Evolutionary conservation across 176 grass and related monocot genomes (phyloP), one percentile per base, ranked within the genome.

Genomic region (Tuctoria greenei): DNA sequence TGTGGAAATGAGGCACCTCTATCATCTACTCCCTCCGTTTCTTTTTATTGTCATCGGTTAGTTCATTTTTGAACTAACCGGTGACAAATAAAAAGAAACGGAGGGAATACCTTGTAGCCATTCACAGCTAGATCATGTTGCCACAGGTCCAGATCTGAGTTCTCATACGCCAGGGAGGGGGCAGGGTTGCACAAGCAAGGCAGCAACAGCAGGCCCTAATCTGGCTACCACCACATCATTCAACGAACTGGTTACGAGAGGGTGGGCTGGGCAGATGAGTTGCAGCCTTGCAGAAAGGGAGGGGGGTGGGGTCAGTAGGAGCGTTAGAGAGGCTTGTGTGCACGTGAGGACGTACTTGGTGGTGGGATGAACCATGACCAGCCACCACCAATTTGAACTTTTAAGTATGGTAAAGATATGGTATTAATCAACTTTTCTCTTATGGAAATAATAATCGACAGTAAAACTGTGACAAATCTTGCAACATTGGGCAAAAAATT

Each of bases 401-500:
- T 50, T 51, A 51, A 7, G 4, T 49, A 49, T 17, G 49, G 17
- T 51, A 51, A 51, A 56, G n/a, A 56, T 56, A 56, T 56, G n/a
- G n/a, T n/a, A 56, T 23, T 23, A 21, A 56, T 23, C n/a, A 24
- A 56, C n/a, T 55, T 55, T 20, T 20, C 8, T 23, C 52, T 56
- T 56, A 56, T 56, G 8, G 20, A 56, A 56, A 56, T 24, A n/a
- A 24, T 56, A 10, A 56, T 7, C 20, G 9, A 10, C 52, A 23
- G 52, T 56, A 24, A 8, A 56, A 56, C 23, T 56, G n/a, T 10
- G n/a, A 56, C 2, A 56, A 52, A 52, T 56, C 1, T 56, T 18
- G 55, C 55, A 25, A 58, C 34, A 73, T 9, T 51, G 6, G 61
- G 44, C 8, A 73, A 73, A 73, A 73, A 67, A 55, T 14, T 31